Base-by-base conservation (phyloP, 2,329 filamentous ascomycete species). In the Tolypocladium guangdongense region DNA sequence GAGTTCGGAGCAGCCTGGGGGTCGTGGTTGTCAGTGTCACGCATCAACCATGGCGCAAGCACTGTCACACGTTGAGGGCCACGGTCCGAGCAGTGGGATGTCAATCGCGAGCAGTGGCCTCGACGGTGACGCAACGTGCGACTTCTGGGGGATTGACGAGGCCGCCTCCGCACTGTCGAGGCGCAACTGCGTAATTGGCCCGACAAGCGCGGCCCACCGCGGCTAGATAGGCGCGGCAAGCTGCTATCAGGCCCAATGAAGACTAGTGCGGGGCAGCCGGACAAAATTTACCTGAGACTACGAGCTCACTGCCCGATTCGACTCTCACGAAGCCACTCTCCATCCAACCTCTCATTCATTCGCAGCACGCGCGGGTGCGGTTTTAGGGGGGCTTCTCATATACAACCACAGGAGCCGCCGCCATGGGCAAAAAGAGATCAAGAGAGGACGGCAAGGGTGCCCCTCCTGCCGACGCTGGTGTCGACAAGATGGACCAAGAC, bases 361-460 rank as follows among this genome's bases (percentile, higher is more conserved):
- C 36, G 16, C 48, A 49, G 8, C 41, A 32, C 16, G 16, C 24
- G 4, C 43, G 18, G 18, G 27, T 12, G 8, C 18, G 7, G 11
- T 18, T 47, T 14, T 8, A 37, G 8, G 16, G 14, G 20, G 1
- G 6, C 4, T 14, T 37, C 33, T 18, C 33, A 6, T 27, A 3
- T 10, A 7, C 11, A 12, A n/a, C 3, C 7, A 27, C 14, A 20
- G 27, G 8, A 20, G 18, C 36, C 32, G 18, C 45, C 41, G 18
- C 20, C 12, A 78, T 78, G 76, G 74, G 74, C 46, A 78, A 76
- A 62, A 79, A 78, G 64, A 66, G 76, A 54, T 67, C 72, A 57
- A 72, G 76, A 66, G 76, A 78, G 58, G 72, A 77, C 50, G 71
- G 66, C 50, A 68, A 71, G 61, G 68, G 74, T 53, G 68, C 68